Evolutionary conservation across 2,329 filamentous ascomycete genomes (phyloP).

Genomic region (Exophiala spinifera): DNA sequence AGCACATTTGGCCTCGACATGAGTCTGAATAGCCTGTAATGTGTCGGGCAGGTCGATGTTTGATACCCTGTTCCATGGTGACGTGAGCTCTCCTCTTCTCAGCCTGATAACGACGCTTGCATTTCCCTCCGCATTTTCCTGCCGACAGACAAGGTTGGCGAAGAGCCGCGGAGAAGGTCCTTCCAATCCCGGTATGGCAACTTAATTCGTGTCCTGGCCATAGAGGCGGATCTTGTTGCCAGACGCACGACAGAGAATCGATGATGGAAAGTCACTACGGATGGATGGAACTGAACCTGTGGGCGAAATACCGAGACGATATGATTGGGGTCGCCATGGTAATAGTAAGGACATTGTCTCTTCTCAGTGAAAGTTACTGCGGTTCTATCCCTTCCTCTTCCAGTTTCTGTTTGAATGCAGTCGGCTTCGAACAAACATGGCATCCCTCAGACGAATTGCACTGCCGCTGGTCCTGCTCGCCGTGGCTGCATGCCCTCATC

Average conservation of each 20-base stretch:
- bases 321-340: conserved; percentile 8
- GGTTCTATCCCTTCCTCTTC: conserved; percentile 1
- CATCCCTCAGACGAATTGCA: conserved; percentile 8
- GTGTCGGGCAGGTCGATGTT: not conserved
- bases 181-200: not conserved
- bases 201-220: not conserved
- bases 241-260: not conserved
- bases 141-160: not conserved
- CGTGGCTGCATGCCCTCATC: conserved; percentile 1
- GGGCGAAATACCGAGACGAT: not conserved
- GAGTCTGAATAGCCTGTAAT: too few species aligned
- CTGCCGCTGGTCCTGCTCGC: conserved; percentile 7
- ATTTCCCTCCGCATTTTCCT: not conserved
- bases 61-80: not conserved
- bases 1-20: too few species aligned
- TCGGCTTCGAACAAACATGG: conserved; percentile 5
- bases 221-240: not conserved
- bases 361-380: not conserved
- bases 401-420: conserved; percentile 10
- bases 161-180: not conserved
- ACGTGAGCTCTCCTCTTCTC: not conserved
- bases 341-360: conserved; percentile 10
- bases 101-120: not conserved
- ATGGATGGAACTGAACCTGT: conserved; percentile 1
- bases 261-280: conserved; percentile 10